phyloP scores from a whole-genome alignment of 2,329 filamentous ascomycete species.

The Sporothrix pallida region DNA sequence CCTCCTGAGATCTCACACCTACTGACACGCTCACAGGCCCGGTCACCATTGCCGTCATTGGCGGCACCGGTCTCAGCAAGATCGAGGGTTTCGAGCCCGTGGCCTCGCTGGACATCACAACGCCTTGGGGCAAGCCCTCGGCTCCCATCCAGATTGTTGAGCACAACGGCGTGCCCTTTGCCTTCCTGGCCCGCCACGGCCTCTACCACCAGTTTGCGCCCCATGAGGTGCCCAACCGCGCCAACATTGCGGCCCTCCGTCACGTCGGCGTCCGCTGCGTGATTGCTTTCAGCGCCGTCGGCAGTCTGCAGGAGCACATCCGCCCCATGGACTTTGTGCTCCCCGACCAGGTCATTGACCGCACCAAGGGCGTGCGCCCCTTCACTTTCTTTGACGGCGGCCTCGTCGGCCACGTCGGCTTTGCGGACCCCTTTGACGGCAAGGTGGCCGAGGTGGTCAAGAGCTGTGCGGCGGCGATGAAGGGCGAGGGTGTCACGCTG shows the following conservation, averaged over 20 bases:
- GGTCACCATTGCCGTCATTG: slow-evolving; percentile 77
- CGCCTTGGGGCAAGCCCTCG: slow-evolving; percentile 85
- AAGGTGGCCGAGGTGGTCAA: slow-evolving; percentile 77
- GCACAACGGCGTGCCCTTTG: slow-evolving; percentile 80
- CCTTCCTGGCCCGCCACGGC: slow-evolving; percentile 94
- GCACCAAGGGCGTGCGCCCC: slow-evolving; percentile 90
- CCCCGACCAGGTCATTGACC: slow-evolving; percentile 95
- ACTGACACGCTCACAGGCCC: slow-evolving; percentile 23
- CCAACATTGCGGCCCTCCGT: slow-evolving; percentile 97
- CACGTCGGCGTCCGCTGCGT: slow-evolving; percentile 86
- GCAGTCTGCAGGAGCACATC: slow-evolving; percentile 88
- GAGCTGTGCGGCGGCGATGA: slow-evolving; percentile 73
- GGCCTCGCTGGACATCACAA: slow-evolving; percentile 75
- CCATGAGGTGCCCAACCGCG: slow-evolving; percentile 91
- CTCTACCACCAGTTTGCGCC: slow-evolving; percentile 86
- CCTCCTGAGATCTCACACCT: not conserved
- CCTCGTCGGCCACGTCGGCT: slow-evolving; percentile 90
- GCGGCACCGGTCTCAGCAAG: slow-evolving; percentile 88
- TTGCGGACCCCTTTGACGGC: slow-evolving; percentile 92
- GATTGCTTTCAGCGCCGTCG: slow-evolving; percentile 94
- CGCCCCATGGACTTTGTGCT: slow-evolving; percentile 96
- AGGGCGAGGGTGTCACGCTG: slow-evolving; percentile 82
- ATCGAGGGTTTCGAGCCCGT: slow-evolving; percentile 87
- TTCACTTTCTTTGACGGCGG: slow-evolving; percentile 96
- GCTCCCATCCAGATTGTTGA: slow-evolving; percentile 83